phyloP scores from a whole-genome alignment of 192 early-diverging fungal genomes.

The Coemansia sp. region DNA sequence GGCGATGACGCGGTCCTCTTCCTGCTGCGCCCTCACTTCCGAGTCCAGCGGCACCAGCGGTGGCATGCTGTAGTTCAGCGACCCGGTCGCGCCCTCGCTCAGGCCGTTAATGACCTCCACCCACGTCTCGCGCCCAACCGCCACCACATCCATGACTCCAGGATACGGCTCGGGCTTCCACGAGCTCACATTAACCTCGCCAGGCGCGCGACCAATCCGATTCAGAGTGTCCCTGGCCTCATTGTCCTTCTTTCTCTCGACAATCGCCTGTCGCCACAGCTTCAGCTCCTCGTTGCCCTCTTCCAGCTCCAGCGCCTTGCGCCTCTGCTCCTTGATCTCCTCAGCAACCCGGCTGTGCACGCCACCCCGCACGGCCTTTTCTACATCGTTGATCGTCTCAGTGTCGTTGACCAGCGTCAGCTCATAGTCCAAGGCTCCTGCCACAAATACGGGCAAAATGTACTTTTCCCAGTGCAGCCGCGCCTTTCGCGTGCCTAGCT shows the following conservation, averaged over 20 bases:
- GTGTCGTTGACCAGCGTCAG: slow-evolving; percentile 51
- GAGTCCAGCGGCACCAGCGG: slow-evolving; percentile 28
- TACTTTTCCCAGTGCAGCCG: slow-evolving; percentile 51
- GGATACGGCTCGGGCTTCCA: slow-evolving; percentile 50
- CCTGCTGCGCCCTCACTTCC: slow-evolving; percentile 19
- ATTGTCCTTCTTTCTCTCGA: slow-evolving; percentile 38
- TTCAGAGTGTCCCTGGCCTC: slow-evolving; percentile 29
- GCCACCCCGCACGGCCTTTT: slow-evolving; percentile 40
- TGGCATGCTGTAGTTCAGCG: slow-evolving; percentile 36
- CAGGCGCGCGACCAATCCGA: slow-evolving; percentile 17
- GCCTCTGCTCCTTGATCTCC: slow-evolving; percentile 48
- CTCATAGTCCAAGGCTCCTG: slow-evolving; percentile 53
- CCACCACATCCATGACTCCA: slow-evolving; percentile 48
- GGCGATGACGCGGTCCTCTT: slow-evolving; percentile 14
- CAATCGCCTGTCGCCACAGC: slow-evolving; percentile 42
- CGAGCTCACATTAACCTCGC: slow-evolving; percentile 13
- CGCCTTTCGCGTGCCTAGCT: slow-evolving; percentile 50
- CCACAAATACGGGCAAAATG: slow-evolving; percentile 52
- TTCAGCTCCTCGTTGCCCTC: slow-evolving; percentile 36
- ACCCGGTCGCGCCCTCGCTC: slow-evolving; percentile 44
- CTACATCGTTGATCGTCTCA: slow-evolving; percentile 19
- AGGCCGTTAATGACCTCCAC: slow-evolving; percentile 48
- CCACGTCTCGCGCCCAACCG: slow-evolving; percentile 50
- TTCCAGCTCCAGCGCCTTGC: slow-evolving; percentile 32
- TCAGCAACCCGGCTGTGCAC: slow-evolving; percentile 36